Conservation (phyloP, 495 filamentous ascomycete species). For the Tuber melanosporum region DNA sequence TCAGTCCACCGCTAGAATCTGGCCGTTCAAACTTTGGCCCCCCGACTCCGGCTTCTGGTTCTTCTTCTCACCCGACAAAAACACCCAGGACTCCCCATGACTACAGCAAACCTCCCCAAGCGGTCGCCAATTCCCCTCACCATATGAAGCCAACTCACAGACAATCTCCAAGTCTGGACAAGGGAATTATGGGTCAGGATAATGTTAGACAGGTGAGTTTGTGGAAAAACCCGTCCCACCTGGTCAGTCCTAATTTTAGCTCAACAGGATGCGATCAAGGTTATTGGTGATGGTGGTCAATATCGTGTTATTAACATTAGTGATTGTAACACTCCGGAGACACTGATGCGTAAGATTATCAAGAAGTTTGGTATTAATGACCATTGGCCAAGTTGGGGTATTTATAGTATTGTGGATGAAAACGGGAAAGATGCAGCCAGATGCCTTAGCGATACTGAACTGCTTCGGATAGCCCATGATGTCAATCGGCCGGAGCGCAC, state of each 20-base stretch:
- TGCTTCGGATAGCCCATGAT: slow-evolving; percentile 77
- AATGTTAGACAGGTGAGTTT: slow-evolving; percentile 37
- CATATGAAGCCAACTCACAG: slow-evolving; percentile 28
- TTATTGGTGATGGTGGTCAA: slow-evolving; percentile 84
- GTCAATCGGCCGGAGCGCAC: slow-evolving; percentile 70
- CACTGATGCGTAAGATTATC: slow-evolving; percentile 77
- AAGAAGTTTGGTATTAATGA: slow-evolving; percentile 64
- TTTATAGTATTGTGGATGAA: slow-evolving; percentile 82
- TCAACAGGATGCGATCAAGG: slow-evolving; percentile 44
- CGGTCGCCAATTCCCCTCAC: slow-evolving; percentile 27
- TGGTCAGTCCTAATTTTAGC: background rate
- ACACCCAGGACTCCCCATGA: slow-evolving; percentile 39
- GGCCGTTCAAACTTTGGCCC: slow-evolving; percentile 23
- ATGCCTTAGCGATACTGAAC: slow-evolving; percentile 71
- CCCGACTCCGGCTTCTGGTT: slow-evolving; percentile 27
- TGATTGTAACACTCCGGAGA: slow-evolving; percentile 80
- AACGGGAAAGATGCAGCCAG: slow-evolving; percentile 68
- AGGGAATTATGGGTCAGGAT: slow-evolving; percentile 41
- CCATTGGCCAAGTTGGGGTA: slow-evolving; percentile 72
- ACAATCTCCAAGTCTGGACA: slow-evolving; percentile 39
- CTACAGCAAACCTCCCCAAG: slow-evolving; percentile 19
- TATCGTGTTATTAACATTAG: slow-evolving; percentile 86
- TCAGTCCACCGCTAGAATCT: slow-evolving; percentile 37
- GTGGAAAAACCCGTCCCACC: background rate
- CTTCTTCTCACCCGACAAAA: slow-evolving; percentile 19